These are phyloP conservation scores for Salvia sclarea DNA, from an alignment of 305 asterid genomes.

Conservation along the genomic window DNA sequence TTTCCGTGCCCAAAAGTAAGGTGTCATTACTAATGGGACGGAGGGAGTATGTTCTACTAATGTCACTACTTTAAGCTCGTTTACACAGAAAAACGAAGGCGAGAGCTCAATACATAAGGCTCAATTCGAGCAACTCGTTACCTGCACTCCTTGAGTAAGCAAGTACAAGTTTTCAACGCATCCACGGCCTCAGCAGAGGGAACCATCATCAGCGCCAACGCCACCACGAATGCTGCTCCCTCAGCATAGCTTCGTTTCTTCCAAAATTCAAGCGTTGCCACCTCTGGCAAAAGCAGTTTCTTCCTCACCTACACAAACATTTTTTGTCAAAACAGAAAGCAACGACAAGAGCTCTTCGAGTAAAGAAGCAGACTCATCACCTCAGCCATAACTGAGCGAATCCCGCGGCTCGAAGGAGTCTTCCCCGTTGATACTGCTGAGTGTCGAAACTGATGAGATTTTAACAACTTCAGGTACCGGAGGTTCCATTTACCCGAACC, in stretches of 20 bases:
- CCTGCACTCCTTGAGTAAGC: constrained; percentile 97
- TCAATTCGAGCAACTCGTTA: constrained; percentile 19
- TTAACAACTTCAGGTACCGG: constrained; percentile 41
- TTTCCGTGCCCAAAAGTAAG: no score
- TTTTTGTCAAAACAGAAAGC: constrained; percentile 16
- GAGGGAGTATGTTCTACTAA: no score
- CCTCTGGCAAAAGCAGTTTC: constrained; percentile 43
- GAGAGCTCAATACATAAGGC: background rate
- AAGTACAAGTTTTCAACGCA: constrained; percentile 82
- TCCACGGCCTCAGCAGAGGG: constrained; percentile 89
- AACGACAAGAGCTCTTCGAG: background rate
- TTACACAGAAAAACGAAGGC: background rate
- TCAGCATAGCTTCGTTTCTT: constrained; percentile 63
- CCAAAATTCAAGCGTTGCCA: constrained; percentile 39
- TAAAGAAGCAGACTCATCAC: constrained; percentile 47
- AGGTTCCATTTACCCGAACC: constrained; percentile 44
- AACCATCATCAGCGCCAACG: constrained; percentile 55
- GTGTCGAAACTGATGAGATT: constrained; percentile 40
- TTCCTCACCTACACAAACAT: constrained; percentile 43
- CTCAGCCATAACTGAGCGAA: constrained; percentile 41
- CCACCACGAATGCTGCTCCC: constrained; percentile 54
- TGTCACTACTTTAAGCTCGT: background rate
- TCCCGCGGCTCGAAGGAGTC: constrained; percentile 29
- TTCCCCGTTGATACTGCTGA: constrained; percentile 36
- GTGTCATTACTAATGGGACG: no score